phyloP scores from a whole-genome alignment of 306 rosid species.

The Trifolium dubium region DNA sequence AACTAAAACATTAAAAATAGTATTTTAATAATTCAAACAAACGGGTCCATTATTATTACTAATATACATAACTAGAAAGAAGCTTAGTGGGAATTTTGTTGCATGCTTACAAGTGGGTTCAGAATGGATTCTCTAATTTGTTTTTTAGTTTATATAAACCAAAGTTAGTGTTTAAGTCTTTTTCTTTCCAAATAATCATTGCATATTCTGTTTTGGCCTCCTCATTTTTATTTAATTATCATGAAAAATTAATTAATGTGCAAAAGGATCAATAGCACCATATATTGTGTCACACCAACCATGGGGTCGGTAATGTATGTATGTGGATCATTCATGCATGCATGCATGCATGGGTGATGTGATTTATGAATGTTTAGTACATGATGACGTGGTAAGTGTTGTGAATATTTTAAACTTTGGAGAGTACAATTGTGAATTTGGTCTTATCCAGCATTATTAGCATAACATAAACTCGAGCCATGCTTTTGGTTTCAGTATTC shows the following conservation, averaged over 20 bases:
- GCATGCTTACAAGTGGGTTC: slow-evolving; percentile 49
- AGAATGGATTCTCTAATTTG: slow-evolving; percentile 50
- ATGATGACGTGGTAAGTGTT: slow-evolving; percentile 45
- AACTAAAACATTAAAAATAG: no score
- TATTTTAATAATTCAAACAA: no score
- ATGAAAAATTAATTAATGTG: slow-evolving; percentile 7
- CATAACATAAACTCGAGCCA: slow-evolving; percentile 41
- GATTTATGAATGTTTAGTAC: slow-evolving; percentile 8
- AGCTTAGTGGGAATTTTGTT: slow-evolving; percentile 49
- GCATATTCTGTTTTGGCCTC: slow-evolving; percentile 25
- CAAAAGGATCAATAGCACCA: slow-evolving; percentile 14
- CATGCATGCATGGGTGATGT: slow-evolving; percentile 19
- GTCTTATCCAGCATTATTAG: slow-evolving; percentile 42
- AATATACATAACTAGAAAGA: slow-evolving; percentile 27
- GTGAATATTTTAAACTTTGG: neutral
- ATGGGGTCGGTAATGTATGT: slow-evolving; percentile 23
- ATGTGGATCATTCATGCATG: neutral
- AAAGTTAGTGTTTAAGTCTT: slow-evolving; percentile 14
- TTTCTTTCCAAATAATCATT: slow-evolving; percentile 34
- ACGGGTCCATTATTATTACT: neutral
- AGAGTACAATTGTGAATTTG: slow-evolving; percentile 41
- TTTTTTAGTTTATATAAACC: slow-evolving; percentile 27
- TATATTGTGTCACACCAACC: neutral
- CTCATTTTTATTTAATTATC: neutral
- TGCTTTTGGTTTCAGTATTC: slow-evolving; percentile 45